phyloP scores from a whole-genome alignment of 2,329 filamentous ascomycete genomes.

The Gaeumannomyces sp. region DNA sequence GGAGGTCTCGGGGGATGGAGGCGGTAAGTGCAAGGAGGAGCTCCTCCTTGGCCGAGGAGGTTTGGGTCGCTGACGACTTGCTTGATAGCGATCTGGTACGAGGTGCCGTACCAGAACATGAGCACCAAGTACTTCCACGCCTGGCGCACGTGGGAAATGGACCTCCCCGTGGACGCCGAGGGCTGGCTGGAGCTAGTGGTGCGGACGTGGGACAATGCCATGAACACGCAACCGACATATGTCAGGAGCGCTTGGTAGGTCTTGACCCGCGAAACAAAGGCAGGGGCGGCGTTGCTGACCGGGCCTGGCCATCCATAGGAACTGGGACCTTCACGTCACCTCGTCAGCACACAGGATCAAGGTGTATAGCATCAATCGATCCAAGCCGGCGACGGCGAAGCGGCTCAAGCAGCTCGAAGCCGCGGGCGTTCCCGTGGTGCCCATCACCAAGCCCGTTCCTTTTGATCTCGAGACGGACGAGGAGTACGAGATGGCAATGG shows the following conservation, averaged over 20 bases:
- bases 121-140: slow-evolving; percentile 56
- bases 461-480: slow-evolving; percentile 43
- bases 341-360: slow-evolving; percentile 54
- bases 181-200: slow-evolving; percentile 55
- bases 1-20: slow-evolving; percentile 58
- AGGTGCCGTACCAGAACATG: slow-evolving; percentile 53
- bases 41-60: not conserved
- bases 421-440: slow-evolving; percentile 38
- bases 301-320: slow-evolving; percentile 28
- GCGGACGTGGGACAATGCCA: slow-evolving; percentile 55
- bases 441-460: slow-evolving; percentile 47
- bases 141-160: slow-evolving; percentile 59
- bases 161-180: slow-evolving; percentile 56
- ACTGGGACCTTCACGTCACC: slow-evolving; percentile 62
- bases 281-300: not conserved
- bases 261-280: not conserved
- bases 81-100: slow-evolving; percentile 46
- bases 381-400: slow-evolving; percentile 37
- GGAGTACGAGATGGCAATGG: slow-evolving; percentile 38
- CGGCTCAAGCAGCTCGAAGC: slow-evolving; percentile 47
- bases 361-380: slow-evolving; percentile 57
- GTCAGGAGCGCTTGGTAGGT: slow-evolving; percentile 45
- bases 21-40: slow-evolving; percentile 20
- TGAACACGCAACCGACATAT: slow-evolving; percentile 54
- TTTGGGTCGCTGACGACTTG: not conserved